Percentiles rank a stretch among this genome's conserved stretches.
Conservation (phyloP, 352 stramenopile species). For the Pythium phragmitis region DNA sequence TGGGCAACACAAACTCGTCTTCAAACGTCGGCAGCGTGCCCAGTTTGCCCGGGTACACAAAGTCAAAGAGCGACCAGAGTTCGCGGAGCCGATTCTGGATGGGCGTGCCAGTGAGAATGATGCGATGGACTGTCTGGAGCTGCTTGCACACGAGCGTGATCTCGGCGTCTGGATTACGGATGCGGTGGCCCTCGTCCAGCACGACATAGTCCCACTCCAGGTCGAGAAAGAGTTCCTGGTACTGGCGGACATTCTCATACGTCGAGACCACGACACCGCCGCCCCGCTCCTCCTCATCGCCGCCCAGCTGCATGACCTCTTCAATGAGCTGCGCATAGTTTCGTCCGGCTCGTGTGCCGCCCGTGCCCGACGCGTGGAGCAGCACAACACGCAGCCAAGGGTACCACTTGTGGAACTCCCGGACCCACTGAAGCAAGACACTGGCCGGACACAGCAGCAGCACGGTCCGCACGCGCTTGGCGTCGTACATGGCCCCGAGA, state of each 20-base stretch:
- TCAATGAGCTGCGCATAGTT: conserved; percentile 63
- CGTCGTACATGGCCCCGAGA: conserved; percentile 67
- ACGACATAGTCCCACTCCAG: conserved; percentile 97
- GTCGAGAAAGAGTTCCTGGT: conserved; percentile 87
- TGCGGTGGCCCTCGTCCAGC: conserved; percentile 98
- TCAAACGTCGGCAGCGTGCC: conserved; percentile 98
- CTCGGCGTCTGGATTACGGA: conserved; percentile 97
- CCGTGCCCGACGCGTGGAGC: conserved; percentile 85
- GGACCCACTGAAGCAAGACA: conserved; percentile 95
- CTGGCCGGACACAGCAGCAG: conserved; percentile 95
- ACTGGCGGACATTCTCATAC: conserved; percentile 95
- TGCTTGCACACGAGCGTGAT: conserved; percentile 95
- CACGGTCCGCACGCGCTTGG: conserved; percentile 58
- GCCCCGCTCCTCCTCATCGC: conserved; percentile 41
- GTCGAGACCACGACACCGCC: conserved; percentile 96
- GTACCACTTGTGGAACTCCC: conserved; percentile 93
- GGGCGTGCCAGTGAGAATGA: conserved; percentile 92
- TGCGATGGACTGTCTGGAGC: conserved; percentile 86
- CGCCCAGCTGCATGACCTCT: conserved; percentile 37
- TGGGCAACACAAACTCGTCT: conserved; percentile 96
- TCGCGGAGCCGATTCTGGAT: conserved; percentile 96
- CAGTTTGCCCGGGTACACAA: conserved; percentile 97
- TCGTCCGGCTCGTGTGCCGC: conserved; percentile 39
- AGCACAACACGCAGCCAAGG: conserved; percentile 88
- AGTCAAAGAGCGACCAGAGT: conserved; percentile 99